These are phyloP conservation scores for Leccinum ochraceum DNA, from an alignment of 768 basidiomycete species.

Conservation along the genomic window DNA sequence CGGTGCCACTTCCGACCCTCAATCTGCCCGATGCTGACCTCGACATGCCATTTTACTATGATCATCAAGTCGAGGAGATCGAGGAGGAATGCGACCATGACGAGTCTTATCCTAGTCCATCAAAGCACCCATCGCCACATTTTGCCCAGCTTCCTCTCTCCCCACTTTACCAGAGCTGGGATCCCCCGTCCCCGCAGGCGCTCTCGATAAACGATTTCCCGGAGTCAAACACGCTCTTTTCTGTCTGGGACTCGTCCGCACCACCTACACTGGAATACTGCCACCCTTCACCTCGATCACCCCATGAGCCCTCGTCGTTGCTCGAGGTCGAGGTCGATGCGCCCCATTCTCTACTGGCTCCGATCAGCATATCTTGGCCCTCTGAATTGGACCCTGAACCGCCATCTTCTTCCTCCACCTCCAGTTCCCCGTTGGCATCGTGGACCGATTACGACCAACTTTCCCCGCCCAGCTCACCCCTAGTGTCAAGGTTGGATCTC, in stretches of 20 bases:
- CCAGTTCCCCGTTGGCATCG: conserved; percentile 21
- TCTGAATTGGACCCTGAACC: conserved; percentile 19
- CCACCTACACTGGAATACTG: conserved; percentile 17
- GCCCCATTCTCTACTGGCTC: conserved; percentile 18
- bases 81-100: conserved; percentile 24
- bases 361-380: conserved; percentile 27
- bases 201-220: conserved; percentile 22
- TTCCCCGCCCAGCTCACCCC: conserved; percentile 31
- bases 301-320: conserved; percentile 22
- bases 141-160: conserved; percentile 28
- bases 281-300: conserved; percentile 16
- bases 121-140: conserved; percentile 18
- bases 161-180: conserved; percentile 39
- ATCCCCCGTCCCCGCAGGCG: conserved; percentile 12
- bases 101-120: conserved; percentile 17
- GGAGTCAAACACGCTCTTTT: conserved; percentile 22
- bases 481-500: conserved; percentile 31
- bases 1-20: conserved; percentile 38
- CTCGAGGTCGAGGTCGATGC: conserved; percentile 28
- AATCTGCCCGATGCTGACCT: conserved; percentile 39
- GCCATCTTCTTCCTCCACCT: conserved; percentile 10
- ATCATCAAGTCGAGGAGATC: conserved; percentile 13
- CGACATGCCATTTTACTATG: conserved; percentile 18
- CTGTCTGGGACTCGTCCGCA: conserved; percentile 10
- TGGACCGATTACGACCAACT: conserved; percentile 27